Evolutionary conservation across 1,284 basidiomycete genomes (phyloP), one percentile per base, ranked within the genome.

Genomic region (Serendipita sp.): DNA sequence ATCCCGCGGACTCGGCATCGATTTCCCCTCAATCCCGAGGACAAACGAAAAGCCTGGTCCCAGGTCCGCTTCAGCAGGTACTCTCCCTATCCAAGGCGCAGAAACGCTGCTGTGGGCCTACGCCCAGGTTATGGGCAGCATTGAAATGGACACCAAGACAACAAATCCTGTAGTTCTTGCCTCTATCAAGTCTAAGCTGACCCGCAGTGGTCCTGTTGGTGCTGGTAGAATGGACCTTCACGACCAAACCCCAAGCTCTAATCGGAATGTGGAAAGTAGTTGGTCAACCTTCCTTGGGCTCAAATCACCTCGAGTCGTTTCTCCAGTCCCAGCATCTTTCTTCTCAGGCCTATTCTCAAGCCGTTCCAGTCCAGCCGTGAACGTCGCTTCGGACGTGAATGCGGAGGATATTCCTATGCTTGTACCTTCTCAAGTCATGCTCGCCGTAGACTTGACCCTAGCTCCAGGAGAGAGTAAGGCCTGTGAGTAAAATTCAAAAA

Each of bases 91-190:
- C 30, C 61, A 76, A 1, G 80, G 80, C 63, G 78, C 79, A 5
- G 87, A 91, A 67, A 75, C 88, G 10, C 80, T 93, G n/a, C 77
- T 93, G 0, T 94, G 93, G 73, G 84, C 91, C 0, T 93, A 93
- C 70, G 88, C 86, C 0, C 91, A 93, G 67, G 77, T 93, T 30
- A 75, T 82, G n/a, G 91, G 91, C 2, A 80, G 77, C 0, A 75
- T 86, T 61, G 76, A 80, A 34, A 71, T 85, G 53, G 76, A 67
- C 15, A 64, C 60, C 62, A 13, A 63, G 63, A 17, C 65, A 5
- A 17, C 15, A 35, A 17, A 50, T 38, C 15, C 49, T 22, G 22
- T 15, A 4, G 41, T 32, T 8, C 17, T 58, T 17, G n/a, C 53
- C 5, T 32, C 34, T 8, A 58, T 58, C 15, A 50, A 44, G 13